These are phyloP conservation scores for Naematelia aurantialba DNA, from an alignment of 768 basidiomycete species.

Conservation along the genomic window DNA sequence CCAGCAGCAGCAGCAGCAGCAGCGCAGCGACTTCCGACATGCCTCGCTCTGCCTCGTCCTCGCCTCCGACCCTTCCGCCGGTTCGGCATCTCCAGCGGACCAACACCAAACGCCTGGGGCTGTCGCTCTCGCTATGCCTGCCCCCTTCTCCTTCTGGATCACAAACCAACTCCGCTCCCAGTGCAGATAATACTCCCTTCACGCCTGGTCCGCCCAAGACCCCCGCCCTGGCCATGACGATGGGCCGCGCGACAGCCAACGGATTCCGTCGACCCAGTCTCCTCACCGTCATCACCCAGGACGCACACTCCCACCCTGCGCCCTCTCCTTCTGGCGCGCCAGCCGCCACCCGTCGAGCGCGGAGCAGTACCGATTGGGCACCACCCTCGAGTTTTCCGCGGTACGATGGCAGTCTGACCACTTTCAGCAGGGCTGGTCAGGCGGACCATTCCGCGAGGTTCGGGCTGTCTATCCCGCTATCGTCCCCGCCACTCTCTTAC, in stretches of 20 bases:
- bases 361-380: conserved; percentile 8
- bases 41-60: conserved; percentile 2
- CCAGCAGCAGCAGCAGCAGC: too few species aligned
- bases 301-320: conserved; percentile 23
- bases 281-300: conserved; percentile 33
- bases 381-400: background rate
- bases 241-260: conserved; percentile 14
- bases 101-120: conserved; percentile 9
- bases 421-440: background rate
- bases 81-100: conserved; percentile 5
- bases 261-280: conserved; percentile 29
- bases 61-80: conserved; percentile 4
- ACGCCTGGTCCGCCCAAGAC: conserved; percentile 41
- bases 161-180: background rate
- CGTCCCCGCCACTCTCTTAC: conserved; percentile 4
- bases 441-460: background rate
- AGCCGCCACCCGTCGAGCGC: conserved; percentile 8
- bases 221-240: conserved; percentile 30
- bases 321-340: conserved; percentile 18
- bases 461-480: conserved; percentile 1
- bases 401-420: background rate
- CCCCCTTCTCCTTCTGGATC: background rate
- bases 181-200: conserved; percentile 25
- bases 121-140: conserved; percentile 4
- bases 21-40: too few species aligned